A percentile compares a stretch with the other conserved stretches of the same genome.
Conservation (phyloP, 1,139 yeast species). For the Groenewaldozyma sp. region DNA sequence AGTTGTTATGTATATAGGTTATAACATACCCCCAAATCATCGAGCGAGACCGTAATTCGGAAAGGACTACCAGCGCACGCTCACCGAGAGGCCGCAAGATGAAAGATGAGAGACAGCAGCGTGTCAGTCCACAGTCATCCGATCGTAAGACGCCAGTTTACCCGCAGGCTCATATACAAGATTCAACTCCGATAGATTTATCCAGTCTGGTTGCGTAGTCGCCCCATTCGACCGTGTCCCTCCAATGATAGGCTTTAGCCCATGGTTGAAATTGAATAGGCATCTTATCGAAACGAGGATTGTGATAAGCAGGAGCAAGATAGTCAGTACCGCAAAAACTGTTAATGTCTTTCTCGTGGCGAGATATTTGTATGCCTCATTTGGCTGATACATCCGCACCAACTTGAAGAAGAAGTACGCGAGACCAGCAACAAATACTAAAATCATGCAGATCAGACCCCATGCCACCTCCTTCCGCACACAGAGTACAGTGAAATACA, state of each 20-base stretch:
- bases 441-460: slow-evolving; percentile 30
- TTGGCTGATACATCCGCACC: slow-evolving; percentile 40
- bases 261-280: slow-evolving; percentile 35
- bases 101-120: too few relatives aligned
- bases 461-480: slow-evolving; percentile 33
- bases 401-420: slow-evolving; percentile 45
- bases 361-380: slow-evolving; percentile 36
- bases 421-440: slow-evolving; percentile 36
- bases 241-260: slow-evolving; percentile 24
- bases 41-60: too few relatives aligned
- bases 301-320: slow-evolving; percentile 35
- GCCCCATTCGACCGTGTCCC: too few relatives aligned
- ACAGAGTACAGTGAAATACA: slow-evolving; percentile 35
- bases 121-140: too few relatives aligned
- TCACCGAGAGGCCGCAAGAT: too few relatives aligned
- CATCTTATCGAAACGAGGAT: slow-evolving; percentile 34
- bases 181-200: too few relatives aligned
- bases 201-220: too few relatives aligned
- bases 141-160: too few relatives aligned
- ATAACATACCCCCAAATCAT: too few relatives aligned
- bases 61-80: too few relatives aligned
- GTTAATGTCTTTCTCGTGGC: slow-evolving; percentile 43
- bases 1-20: too few relatives aligned
- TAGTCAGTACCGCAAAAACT: slow-evolving; percentile 41
- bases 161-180: too few relatives aligned